Conservation (phyloP, 768 basidiomycete genomes). For the Terana coerulea region DNA sequence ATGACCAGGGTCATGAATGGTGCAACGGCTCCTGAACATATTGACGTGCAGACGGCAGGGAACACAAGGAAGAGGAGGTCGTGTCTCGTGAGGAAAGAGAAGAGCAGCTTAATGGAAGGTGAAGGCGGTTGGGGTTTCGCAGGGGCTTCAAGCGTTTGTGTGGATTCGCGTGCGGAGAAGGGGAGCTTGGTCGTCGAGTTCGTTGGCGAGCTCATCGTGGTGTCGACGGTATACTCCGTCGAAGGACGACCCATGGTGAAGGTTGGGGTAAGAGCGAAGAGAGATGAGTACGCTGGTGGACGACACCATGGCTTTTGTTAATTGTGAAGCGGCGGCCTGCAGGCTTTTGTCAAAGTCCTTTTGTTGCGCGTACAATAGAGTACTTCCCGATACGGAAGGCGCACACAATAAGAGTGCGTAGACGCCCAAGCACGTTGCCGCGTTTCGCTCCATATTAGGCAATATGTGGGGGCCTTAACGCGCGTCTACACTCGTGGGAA, state of each 20-base stretch:
- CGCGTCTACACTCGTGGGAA: neutral
- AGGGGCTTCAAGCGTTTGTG: constrained; percentile 21
- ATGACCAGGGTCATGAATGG: constrained; percentile 86
- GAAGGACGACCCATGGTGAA: constrained; percentile 19
- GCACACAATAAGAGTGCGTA: neutral
- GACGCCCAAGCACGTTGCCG: neutral
- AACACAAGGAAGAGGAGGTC: constrained; percentile 55
- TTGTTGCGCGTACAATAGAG: constrained; percentile 12
- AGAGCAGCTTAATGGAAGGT: constrained; percentile 63
- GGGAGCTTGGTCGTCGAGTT: constrained; percentile 15
- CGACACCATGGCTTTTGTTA: constrained; percentile 30
- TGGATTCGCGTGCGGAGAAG: constrained; percentile 18
- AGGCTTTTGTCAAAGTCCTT: constrained; percentile 8
- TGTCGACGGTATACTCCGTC: constrained; percentile 19
- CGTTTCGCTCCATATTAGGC: neutral
- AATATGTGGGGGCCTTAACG: neutral
- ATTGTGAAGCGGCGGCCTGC: constrained; percentile 8
- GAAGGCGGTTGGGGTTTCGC: constrained; percentile 27
- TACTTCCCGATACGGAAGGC: constrained; percentile 15
- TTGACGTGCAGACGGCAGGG: constrained; percentile 61
- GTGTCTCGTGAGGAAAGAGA: constrained; percentile 55
- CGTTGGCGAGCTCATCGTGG: constrained; percentile 8
- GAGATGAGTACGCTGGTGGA: constrained; percentile 5
- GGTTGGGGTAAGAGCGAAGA: constrained; percentile 4
- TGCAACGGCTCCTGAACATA: constrained; percentile 65